phyloP scores from a whole-genome alignment of 2,329 filamentous ascomycete species.

The Epichloe uncinata region DNA sequence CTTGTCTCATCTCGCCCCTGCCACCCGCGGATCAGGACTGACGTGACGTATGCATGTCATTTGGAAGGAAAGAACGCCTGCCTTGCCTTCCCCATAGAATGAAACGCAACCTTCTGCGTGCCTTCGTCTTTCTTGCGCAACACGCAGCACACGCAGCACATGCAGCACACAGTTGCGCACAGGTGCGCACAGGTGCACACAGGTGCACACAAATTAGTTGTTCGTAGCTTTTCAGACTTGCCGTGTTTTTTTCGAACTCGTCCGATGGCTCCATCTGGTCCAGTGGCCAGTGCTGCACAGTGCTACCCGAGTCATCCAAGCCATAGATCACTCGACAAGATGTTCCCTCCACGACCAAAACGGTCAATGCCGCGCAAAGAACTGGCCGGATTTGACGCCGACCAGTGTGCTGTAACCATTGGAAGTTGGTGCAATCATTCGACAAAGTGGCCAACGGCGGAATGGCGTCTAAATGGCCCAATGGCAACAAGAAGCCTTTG shows the following conservation, averaged over 20 bases:
- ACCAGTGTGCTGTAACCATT: not conserved
- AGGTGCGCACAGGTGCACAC: too few species aligned
- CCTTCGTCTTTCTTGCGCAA: not conserved
- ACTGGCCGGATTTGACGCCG: not conserved
- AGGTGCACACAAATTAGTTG: too few species aligned
- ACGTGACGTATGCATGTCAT: not conserved
- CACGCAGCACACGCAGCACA: too few species aligned
- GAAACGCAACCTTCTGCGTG: not conserved
- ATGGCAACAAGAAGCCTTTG: not conserved
- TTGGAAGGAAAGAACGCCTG: not conserved
- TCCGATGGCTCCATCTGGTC: not conserved
- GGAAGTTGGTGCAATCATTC: not conserved
- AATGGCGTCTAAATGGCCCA: constrained; percentile 1
- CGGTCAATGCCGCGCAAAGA: too few species aligned
- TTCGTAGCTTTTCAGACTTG: not conserved
- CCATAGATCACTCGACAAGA: not conserved
- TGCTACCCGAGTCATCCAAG: not conserved
- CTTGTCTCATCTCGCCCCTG: not conserved
- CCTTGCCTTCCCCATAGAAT: not conserved
- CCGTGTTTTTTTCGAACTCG: not conserved
- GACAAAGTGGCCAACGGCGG: not conserved
- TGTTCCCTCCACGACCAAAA: not conserved
- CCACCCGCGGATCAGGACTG: not conserved
- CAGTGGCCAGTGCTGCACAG: not conserved
- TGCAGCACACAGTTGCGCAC: too few species aligned